A percentile compares a stretch with the other conserved stretches of the same genome.
Evolutionary conservation across 108 stramenopile genomes (phyloP).

Genomic region (Conticribra weissflogii): DNA sequence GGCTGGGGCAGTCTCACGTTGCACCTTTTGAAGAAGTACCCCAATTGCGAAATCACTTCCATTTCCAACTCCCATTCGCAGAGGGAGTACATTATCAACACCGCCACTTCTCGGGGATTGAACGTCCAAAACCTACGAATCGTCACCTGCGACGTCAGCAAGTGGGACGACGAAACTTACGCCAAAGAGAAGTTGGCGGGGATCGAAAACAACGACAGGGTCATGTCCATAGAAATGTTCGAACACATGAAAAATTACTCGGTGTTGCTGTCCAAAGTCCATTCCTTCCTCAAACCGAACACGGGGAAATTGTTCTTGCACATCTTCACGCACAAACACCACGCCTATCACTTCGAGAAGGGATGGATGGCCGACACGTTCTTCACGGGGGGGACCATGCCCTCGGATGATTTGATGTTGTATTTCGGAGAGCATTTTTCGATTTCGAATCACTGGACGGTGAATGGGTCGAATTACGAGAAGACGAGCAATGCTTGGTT

Average conservation of each 20-base stretch:
- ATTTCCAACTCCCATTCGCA: constrained; percentile 91
- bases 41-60: constrained; percentile 69
- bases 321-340: constrained; percentile 91
- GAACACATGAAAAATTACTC: constrained; percentile 99
- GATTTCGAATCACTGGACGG: constrained; percentile 83
- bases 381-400: constrained; percentile 91
- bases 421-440: constrained; percentile 79
- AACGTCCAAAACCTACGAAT: constrained; percentile 81
- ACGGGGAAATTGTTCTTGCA: constrained; percentile 93
- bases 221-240: constrained; percentile 94
- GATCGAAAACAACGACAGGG: constrained; percentile 79
- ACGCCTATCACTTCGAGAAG: constrained; percentile 91
- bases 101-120: constrained; percentile 79
- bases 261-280: constrained; percentile 76
- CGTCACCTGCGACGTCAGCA: constrained; percentile 83
- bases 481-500: constrained; percentile 95
- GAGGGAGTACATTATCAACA: constrained; percentile 84
- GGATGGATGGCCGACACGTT: constrained; percentile 95
- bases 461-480: constrained; percentile 93
- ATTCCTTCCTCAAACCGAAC: constrained; percentile 70
- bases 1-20: constrained; percentile 98
- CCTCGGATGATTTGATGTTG: constrained; percentile 91
- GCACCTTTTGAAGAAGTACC: constrained; percentile 60
- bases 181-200: constrained; percentile 64
- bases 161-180: constrained; percentile 38